These are phyloP conservation scores for Coelastrella sp. DNA, from an alignment of 139 green algal genomes.

Conservation along the genomic window DNA sequence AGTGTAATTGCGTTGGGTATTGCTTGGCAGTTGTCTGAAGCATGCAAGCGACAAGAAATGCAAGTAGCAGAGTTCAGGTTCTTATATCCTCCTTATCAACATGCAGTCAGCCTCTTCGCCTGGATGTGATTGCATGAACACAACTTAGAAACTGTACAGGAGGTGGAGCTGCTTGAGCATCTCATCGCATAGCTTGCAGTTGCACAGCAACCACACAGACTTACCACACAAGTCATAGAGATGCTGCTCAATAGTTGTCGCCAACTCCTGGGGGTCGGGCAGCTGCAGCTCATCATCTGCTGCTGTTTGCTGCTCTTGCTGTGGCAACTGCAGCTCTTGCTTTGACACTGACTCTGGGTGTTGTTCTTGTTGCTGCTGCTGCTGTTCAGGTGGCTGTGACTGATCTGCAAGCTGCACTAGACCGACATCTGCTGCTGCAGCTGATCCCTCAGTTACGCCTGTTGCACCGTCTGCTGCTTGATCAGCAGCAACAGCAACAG, in stretches of 20 bases:
- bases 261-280: constrained; percentile 46
- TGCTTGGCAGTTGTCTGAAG: too few species aligned
- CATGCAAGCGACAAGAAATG: too few species aligned
- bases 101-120: too few species aligned
- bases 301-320: background rate
- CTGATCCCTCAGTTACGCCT: constrained; percentile 9
- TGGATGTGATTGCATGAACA: too few species aligned
- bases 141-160: background rate
- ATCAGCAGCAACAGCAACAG: constrained; percentile 32
- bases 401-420: background rate
- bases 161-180: background rate
- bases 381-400: background rate
- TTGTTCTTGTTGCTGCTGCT: constrained; percentile 2
- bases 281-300: constrained; percentile 38
- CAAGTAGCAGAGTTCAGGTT: too few species aligned
- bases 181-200: too few species aligned
- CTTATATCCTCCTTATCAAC: too few species aligned
- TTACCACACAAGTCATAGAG: constrained; percentile 63
- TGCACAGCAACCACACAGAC: background rate
- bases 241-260: constrained; percentile 58
- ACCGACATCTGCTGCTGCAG: background rate
- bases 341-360: constrained; percentile 6
- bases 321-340: background rate
- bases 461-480: background rate
- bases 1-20: background rate